Conservation (phyloP, 208 protist species). For the Wallacemonas collosoma region DNA sequence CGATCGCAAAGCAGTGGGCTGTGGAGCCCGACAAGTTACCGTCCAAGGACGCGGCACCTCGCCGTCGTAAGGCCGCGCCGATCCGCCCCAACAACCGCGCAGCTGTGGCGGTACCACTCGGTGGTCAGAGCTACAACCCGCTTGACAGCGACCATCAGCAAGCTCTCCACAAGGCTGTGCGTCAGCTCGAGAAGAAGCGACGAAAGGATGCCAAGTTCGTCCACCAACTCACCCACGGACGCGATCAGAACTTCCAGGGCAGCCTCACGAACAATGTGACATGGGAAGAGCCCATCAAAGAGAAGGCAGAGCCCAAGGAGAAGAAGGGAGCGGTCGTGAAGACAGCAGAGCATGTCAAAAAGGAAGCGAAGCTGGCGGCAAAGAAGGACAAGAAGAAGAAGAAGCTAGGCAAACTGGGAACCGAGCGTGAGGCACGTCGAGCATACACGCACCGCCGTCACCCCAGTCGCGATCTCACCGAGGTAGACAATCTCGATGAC, state of each 20-base stretch:
- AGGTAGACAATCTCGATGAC: conserved; percentile 62
- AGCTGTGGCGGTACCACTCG: conserved; percentile 68
- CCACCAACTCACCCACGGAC: conserved; percentile 61
- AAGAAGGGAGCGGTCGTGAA: conserved; percentile 25
- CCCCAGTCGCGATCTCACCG: conserved; percentile 57
- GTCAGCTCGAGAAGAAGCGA: conserved; percentile 66
- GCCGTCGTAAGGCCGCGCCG: conserved; percentile 75
- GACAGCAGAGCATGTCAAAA: conserved; percentile 25
- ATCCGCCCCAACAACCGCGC: conserved; percentile 81
- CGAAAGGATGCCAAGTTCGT: conserved; percentile 74
- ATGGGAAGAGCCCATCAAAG: conserved; percentile 81
- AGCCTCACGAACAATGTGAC: conserved; percentile 75
- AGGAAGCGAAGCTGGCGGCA: conserved; percentile 36
- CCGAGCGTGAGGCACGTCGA: conserved; percentile 34
- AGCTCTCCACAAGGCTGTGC: conserved; percentile 61
- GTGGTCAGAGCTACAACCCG: conserved; percentile 89
- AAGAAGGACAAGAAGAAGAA: conserved; percentile 55
- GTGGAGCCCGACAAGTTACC: conserved; percentile 69
- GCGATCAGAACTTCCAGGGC: conserved; percentile 42
- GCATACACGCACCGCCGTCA: conserved; percentile 77
- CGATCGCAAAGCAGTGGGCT: conserved; percentile 55
- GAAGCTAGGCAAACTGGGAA: conserved; percentile 45
- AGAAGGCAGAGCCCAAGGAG: conserved; percentile 26
- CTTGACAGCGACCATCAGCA: conserved; percentile 73
- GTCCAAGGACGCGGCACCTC: conserved; percentile 49